Evolutionary conservation across 345 rosid genomes (phyloP).

Genomic region (Euphorbia lathyris): DNA sequence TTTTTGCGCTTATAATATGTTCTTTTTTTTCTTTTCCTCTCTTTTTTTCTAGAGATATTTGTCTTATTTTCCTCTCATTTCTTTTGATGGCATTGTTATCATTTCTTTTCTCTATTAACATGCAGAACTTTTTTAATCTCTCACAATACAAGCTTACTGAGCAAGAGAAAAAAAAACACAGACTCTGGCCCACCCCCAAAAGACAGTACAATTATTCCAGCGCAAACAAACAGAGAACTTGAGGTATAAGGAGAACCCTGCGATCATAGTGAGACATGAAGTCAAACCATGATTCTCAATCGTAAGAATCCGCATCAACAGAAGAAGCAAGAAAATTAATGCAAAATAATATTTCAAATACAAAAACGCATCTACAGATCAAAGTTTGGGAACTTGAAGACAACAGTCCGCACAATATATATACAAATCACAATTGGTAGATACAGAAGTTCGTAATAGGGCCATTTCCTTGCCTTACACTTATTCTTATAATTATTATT

Average conservation of each 20-base stretch:
- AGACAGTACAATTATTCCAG: constrained; percentile 44
- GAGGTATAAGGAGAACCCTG: constrained; percentile 63
- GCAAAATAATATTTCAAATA: background rate
- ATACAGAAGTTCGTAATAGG: background rate
- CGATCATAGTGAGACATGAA: constrained; percentile 67
- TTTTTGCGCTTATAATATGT: constrained; percentile 4
- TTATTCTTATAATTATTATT: too few species aligned
- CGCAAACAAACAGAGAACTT: constrained; percentile 49
- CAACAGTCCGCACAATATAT: background rate
- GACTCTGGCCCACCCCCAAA: constrained; percentile 37
- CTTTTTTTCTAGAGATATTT: constrained; percentile 12
- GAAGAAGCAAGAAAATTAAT: constrained; percentile 23
- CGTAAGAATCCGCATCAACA: constrained; percentile 29
- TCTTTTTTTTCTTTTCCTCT: constrained; percentile 12
- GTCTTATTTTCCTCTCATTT: constrained; percentile 13
- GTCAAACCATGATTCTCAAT: constrained; percentile 50
- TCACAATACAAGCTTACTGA: constrained; percentile 28
- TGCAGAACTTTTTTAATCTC: constrained; percentile 16
- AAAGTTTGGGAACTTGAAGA: background rate
- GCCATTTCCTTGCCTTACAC: background rate
- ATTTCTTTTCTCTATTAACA: constrained; percentile 4
- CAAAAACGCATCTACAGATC: background rate
- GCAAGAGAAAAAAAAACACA: constrained; percentile 28
- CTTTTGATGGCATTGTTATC: constrained; percentile 1
- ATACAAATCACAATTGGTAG: background rate